Evolutionary conservation across 2,329 filamentous ascomycete species (phyloP), one percentile per base, ranked within the genome.

Genomic region (Pseudogymnoascus sp.): DNA sequence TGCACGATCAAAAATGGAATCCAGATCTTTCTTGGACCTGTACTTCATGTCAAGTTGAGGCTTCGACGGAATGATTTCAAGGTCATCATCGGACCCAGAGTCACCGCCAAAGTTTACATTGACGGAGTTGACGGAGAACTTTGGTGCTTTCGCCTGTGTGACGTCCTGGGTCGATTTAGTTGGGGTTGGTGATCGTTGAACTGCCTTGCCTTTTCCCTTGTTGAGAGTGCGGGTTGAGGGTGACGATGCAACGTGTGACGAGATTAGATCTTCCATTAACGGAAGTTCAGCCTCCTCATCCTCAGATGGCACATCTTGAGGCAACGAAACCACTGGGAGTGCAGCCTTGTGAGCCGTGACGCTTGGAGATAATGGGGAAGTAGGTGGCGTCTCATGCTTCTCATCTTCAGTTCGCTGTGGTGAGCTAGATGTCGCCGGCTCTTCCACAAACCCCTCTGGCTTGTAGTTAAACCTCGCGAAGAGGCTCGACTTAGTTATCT

Each of bases 391-490:
- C 12, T 82, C 81, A 14, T 75, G 75, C 73, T 77, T 77, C 65
- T 83, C 81, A 2, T 73, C 70, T 67, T 86, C 81, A 5, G 81
- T 80, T 34, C 77, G 76, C 30, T 72, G 72, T 12, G 64, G 65
- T 2, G 78, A 77, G 20, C 83, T 86, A 2, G 87, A 89, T 70
- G 79, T 85, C 11, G 64, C 64, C 30, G 76, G 57, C 59, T 67
- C 39, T 64, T 67, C 38, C 16, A 57, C 57, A 5, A 79, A 76
- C 20, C 43, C 64, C 4, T 37, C 62, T 16, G 76, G 75, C 68
- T 80, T 83, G 69, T 87, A 92, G 70, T 92, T 91, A 77, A 97
- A 96, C 22, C 84, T 83, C 60, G 90, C 87, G 69, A 97, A 89
- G 1, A 99, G 79, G 62, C 89, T 89, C 37, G 86, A 84, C 67